Evolutionary conservation across 768 basidiomycete genomes (phyloP).

Genomic region (Boletus sp.): DNA sequence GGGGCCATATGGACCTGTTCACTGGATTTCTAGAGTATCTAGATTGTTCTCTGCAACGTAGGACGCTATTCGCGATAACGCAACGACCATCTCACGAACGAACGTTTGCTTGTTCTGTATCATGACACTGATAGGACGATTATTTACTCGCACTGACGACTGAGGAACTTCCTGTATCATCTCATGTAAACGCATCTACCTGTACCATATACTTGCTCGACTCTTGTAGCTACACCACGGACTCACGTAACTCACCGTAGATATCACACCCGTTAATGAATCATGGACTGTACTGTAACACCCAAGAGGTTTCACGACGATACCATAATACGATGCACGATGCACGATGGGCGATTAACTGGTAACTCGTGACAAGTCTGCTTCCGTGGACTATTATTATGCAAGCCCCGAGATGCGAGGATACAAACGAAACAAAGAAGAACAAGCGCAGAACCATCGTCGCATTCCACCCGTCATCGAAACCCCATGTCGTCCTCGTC

Average conservation of each 20-base stretch:
- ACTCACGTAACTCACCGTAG: slow-evolving; percentile 2
- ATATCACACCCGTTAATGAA: not conserved
- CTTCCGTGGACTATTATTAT: slow-evolving; percentile 9
- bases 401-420: slow-evolving; percentile 11
- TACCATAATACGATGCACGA: not conserved
- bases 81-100: not conserved
- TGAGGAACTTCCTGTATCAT: slow-evolving; percentile 1
- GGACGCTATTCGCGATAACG: slow-evolving; percentile 1
- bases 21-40: not conserved
- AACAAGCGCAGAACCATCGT: slow-evolving; percentile 1
- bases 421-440: slow-evolving; percentile 12
- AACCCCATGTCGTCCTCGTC: slow-evolving; percentile 78
- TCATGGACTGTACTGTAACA: not conserved
- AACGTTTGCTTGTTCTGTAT: not conserved
- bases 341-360: slow-evolving; percentile 5
- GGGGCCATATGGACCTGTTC: not conserved
- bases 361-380: slow-evolving; percentile 10
- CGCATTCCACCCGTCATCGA: slow-evolving; percentile 22
- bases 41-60: not conserved
- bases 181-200: too few species aligned
- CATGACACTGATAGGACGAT: not conserved
- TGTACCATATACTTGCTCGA: not conserved
- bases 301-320: not conserved
- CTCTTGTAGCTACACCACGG: slow-evolving; percentile 10
- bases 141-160: not conserved